Base-by-base conservation (phyloP, 2,329 filamentous ascomycete species). In the Lecanosticta acicola region DNA sequence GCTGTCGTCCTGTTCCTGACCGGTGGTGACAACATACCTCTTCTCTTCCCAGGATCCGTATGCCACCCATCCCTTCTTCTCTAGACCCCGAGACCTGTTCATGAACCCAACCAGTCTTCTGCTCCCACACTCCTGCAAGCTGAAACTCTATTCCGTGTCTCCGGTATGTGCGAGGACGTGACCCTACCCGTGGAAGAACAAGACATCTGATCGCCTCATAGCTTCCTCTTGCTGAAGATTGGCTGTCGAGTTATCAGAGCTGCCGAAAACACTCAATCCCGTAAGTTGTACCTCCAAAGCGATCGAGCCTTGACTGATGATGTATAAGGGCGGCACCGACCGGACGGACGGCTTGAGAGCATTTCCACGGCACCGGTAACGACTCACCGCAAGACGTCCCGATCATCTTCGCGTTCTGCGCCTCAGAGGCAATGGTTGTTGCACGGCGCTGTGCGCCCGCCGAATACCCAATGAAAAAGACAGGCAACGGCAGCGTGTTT, bases 61-160 rank as follows among this genome's bases (percentile, higher is more conserved):
- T 13, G n/a, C 17, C 32, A 32, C 38, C 39, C 32, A 20, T 19
- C 32, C 39, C 32, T 41, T 42, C 39, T n/a, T n/a, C n/a, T n/a
- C n/a, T n/a, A n/a, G n/a, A n/a, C n/a, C n/a, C n/a, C n/a, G n/a
- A n/a, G n/a, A n/a, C n/a, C n/a, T n/a, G n/a, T n/a, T n/a, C 16
- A 19, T 16, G 19, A 19, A 20, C 26, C 42, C 42, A 44, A 39
- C 21, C 35, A 38, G 8, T 33, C 20, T 19, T 16, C 11, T 13
- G 10, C 7, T 21, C 40, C 16, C 5, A 8, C 40, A 42, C 29
- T 13, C 29, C 40, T 11, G 7, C 24, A 29, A 29, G 5, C 24
- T 39, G 10, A 39, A 20, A 39, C 37, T 21, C 5, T 7, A 13
- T 39, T 18, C 37, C 37, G 21, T 14, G 19, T 7, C 14, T 5